phyloP scores from a whole-genome alignment of 345 rosid genomes.

The Clarkia xantiana region DNA sequence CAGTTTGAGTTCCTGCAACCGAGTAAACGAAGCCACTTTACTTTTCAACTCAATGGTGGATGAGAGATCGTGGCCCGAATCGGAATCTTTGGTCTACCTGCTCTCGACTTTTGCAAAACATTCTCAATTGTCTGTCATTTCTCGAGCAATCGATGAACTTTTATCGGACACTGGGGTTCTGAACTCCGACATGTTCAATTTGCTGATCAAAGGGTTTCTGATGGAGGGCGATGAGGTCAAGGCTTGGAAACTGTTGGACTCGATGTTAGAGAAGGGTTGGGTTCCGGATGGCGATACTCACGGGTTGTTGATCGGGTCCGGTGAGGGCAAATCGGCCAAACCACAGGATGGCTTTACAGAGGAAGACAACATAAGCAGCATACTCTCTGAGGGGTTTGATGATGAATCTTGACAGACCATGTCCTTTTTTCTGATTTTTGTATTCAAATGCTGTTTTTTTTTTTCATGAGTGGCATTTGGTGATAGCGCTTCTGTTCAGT shows the following conservation, averaged over 20 bases:
- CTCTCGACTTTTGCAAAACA: conserved; percentile 15
- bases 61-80: conserved; percentile 25
- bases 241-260: conserved; percentile 23
- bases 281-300: conserved; percentile 34
- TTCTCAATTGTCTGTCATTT: conserved; percentile 15
- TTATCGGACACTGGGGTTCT: conserved; percentile 11
- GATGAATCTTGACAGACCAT: too few relatives aligned
- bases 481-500: too few relatives aligned
- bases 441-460: too few relatives aligned
- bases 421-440: too few relatives aligned
- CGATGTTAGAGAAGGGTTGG: conserved; percentile 46
- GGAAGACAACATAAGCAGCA: conserved; percentile 23
- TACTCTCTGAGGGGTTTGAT: conserved; percentile 23
- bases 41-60: conserved; percentile 26
- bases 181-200: conserved; percentile 18
- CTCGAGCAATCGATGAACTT: conserved; percentile 14
- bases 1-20: conserved; percentile 17
- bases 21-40: conserved; percentile 17
- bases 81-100: conserved; percentile 12
- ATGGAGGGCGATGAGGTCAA: conserved; percentile 27
- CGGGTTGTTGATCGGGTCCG: conserved; percentile 27
- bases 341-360: conserved; percentile 3
- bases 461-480: too few relatives aligned
- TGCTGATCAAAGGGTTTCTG: conserved; percentile 29
- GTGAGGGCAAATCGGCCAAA: conserved; percentile 7